Base-by-base conservation (phyloP, 768 basidiomycete genomes). In the Leccinum imitatum region DNA sequence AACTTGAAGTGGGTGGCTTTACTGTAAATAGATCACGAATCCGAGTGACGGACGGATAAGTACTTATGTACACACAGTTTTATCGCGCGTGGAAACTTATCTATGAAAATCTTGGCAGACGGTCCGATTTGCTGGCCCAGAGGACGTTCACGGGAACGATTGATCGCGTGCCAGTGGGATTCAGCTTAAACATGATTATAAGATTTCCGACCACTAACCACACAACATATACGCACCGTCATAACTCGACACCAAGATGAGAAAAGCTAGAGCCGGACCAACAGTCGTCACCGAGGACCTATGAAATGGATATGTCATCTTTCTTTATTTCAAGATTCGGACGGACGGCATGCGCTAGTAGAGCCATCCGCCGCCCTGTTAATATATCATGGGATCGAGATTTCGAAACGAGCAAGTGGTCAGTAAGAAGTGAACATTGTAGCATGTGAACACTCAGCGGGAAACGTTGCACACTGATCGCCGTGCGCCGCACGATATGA, bases 1-100 rank as follows among this genome's bases (percentile, higher is more conserved):
- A 80, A 23, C 23, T 23, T 23, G 23, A 23, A 23, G 23, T 23
- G 23, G 23, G 23, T 23, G 23, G 23, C 23, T 23, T 23, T 23
- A 23, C 23, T 23, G 23, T 23, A 23, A 23, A 23, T 23, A 23
- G 23, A 23, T 23, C 23, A 23, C 23, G 23, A 23, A 23, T 23
- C 23, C 23, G 23, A 23, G 23, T 23, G 23, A 23, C 23, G 23
- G 23, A 23, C 23, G 23, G 23, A 23, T 23, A 23, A 23, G 23
- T 23, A 23, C 23, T 23, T 23, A 23, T 23, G 23, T 23, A 23
- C 23, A 23, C 23, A 23, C 23, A 23, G 23, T 23, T 23, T 23
- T 23, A 23, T 23, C 23, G 23, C 23, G 23, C 23, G 23, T 23
- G 23, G 23, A 23, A 23, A 23, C 23, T 23, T 23, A 23, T 23